Evolutionary conservation across 148 eudicot genomes (phyloP).

Genomic region (Polygonum aviculare): DNA sequence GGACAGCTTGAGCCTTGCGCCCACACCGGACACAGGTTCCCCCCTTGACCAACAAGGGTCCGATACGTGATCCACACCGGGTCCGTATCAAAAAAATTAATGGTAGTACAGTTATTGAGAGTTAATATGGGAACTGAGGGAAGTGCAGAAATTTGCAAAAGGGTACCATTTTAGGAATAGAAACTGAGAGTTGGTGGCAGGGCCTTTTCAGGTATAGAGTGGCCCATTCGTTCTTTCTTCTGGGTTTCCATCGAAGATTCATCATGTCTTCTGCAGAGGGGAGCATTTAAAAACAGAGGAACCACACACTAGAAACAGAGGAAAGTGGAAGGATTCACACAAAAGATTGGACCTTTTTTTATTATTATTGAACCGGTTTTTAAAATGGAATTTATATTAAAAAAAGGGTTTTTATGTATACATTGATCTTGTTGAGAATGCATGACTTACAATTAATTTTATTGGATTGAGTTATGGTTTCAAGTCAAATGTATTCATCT

Average conservation of each 20-base stretch:
- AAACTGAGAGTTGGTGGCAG: background rate
- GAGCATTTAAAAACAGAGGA: background rate
- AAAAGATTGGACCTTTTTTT: background rate
- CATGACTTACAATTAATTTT: no score
- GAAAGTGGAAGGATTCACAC: background rate
- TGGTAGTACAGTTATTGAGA: background rate
- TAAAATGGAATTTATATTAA: no score
- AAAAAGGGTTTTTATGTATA: no score
- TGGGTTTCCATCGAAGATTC: slow-evolving; percentile 3
- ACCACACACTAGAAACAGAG: background rate
- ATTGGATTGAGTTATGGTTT: no score
- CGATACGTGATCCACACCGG: no score
- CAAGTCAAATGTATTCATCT: no score
- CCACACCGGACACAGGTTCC: no score
- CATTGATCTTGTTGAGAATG: no score
- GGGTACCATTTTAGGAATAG: background rate
- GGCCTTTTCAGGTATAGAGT: background rate
- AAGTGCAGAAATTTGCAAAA: background rate
- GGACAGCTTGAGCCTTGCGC: no score
- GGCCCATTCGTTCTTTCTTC: background rate
- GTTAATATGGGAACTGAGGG: background rate
- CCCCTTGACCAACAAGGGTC: no score
- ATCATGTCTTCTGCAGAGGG: background rate
- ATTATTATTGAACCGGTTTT: background rate
- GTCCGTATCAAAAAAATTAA: background rate